Percentiles rank a stretch among this genome's conserved stretches.
Evolutionary conservation across 495 filamentous ascomycete species (phyloP).

Genomic region (Staphylotrichum tortipilum): DNA sequence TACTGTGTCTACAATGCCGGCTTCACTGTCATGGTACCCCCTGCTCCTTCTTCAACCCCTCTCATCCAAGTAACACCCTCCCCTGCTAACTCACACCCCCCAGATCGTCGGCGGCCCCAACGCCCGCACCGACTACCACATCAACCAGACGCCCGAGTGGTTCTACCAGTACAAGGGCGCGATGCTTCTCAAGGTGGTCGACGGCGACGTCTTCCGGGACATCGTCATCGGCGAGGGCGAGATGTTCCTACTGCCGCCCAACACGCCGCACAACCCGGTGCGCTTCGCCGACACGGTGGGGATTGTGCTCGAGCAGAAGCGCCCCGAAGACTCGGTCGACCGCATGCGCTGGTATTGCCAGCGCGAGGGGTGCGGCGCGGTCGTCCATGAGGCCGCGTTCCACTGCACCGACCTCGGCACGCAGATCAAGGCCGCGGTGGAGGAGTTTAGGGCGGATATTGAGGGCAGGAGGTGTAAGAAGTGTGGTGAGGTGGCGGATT

Average conservation of each 20-base stretch:
- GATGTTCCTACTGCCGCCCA: constrained; percentile 84
- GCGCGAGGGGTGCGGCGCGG: constrained; percentile 44
- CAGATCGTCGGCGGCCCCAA: constrained; percentile 96
- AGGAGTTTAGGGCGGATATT: constrained; percentile 64
- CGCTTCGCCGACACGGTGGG: constrained; percentile 61
- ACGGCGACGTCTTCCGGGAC: constrained; percentile 62
- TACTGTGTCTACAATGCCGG: constrained; percentile 85
- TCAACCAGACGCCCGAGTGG: constrained; percentile 93
- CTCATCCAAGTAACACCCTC: not conserved
- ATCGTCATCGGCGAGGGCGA: constrained; percentile 87
- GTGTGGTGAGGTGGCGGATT: constrained; percentile 66
- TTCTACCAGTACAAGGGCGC: constrained; percentile 93
- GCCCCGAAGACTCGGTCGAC: constrained; percentile 64
- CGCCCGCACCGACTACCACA: constrained; percentile 94
- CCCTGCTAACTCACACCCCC: not conserved
- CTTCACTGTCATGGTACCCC: constrained; percentile 64
- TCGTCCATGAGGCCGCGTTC: constrained; percentile 82
- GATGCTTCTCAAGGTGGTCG: constrained; percentile 90
- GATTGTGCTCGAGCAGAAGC: constrained; percentile 79
- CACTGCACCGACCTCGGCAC: constrained; percentile 90
- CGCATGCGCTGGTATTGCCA: constrained; percentile 86
- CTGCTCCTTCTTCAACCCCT: not conserved
- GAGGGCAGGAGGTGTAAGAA: constrained; percentile 65
- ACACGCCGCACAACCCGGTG: constrained; percentile 77
- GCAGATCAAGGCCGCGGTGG: constrained; percentile 90